phyloP scores from a whole-genome alignment of 1,139 yeast genomes.

The Kodamaea alishanica region DNA sequence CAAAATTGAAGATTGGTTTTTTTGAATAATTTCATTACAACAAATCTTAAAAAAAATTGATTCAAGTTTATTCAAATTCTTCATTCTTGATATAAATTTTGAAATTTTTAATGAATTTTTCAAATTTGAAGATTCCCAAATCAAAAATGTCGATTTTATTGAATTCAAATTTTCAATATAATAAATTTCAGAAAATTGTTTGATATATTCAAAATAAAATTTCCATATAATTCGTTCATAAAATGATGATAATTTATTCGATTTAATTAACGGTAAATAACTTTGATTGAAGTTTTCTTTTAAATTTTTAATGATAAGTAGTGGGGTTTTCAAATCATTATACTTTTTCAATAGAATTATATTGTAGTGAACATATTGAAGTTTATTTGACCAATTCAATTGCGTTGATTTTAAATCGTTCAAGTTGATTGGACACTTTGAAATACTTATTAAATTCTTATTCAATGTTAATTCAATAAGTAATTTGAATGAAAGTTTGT shows the following conservation, averaged over 20 bases:
- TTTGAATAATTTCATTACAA: constrained; percentile 15
- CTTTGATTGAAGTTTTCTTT: constrained; percentile 23
- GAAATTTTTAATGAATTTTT: constrained; percentile 15
- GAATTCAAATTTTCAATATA: constrained; percentile 23
- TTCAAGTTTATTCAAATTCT: constrained; percentile 23
- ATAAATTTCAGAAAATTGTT: constrained; percentile 22
- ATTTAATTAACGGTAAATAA: constrained; percentile 28
- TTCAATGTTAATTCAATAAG: constrained; percentile 31
- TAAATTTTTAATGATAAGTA: constrained; percentile 30
- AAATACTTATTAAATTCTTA: constrained; percentile 21
- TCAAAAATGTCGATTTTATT: constrained; percentile 31
- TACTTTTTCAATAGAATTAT: constrained; percentile 36
- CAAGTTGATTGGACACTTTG: constrained; percentile 20
- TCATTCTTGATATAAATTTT: constrained; percentile 15
- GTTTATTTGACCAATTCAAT: constrained; percentile 15
- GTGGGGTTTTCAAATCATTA: constrained; percentile 31
- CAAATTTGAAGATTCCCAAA: constrained; percentile 37
- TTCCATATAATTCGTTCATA: constrained; percentile 45
- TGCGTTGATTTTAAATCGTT: constrained; percentile 8
- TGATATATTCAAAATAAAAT: constrained; percentile 36
- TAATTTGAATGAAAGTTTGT: constrained; percentile 23
- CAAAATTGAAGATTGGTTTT: constrained; percentile 20
- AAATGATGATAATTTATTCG: constrained; percentile 28
- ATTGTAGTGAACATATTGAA: constrained; percentile 21
- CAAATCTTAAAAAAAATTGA: constrained; percentile 24